Base-by-base conservation (phyloP, 1,284 basidiomycete genomes). In the Irpex sp. region DNA sequence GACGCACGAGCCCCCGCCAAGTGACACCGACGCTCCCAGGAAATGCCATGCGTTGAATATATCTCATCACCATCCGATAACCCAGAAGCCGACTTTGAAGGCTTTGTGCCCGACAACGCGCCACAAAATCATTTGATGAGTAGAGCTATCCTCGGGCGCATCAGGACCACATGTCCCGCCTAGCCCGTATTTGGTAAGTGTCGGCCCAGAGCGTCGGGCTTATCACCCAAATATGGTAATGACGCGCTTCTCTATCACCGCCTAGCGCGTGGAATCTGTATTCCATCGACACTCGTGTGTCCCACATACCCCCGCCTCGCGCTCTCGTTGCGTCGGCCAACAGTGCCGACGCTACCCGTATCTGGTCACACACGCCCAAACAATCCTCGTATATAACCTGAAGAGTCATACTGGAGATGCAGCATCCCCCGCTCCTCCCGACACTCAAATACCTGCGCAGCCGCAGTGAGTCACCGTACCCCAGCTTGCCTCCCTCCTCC, bases 321-420 rank as follows among this genome's bases (percentile, higher is more conserved):
- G 57, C 57, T 44, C 47, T 57, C 61, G 61, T 60, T 60, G 60
- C 64, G 61, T 65, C 64, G 64, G 61, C 57, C 40, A 57, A 62
- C 44, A 56, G 51, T 38, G 26, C 48, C 52, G 40, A 55, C 49
- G 49, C 17, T 52, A 5, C 13, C 17, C 44, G 36, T 34, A 36
- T 54, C 38, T 63, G 58, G 55, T 48, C 48, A 9, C 13, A 40
- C 34, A 26, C n/a, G 17, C 2, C 47, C 57, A 59, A 65, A 65
- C 64, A 62, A 59, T 38, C 37, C 52, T 26, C 51, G 34, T 67
- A 67, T 67, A 67, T 40, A 65, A 62, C 59, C 56, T 58, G 38
- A 17, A 44, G 62, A 63, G 57, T 63, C 64, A 65, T 15, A 17
- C 40, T 57, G 31, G 21, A 26, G 21, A 38, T 55, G n/a, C 62